Evolutionary conservation across 768 basidiomycete species (phyloP).

Genomic region (Coprinellus micaceus): DNA sequence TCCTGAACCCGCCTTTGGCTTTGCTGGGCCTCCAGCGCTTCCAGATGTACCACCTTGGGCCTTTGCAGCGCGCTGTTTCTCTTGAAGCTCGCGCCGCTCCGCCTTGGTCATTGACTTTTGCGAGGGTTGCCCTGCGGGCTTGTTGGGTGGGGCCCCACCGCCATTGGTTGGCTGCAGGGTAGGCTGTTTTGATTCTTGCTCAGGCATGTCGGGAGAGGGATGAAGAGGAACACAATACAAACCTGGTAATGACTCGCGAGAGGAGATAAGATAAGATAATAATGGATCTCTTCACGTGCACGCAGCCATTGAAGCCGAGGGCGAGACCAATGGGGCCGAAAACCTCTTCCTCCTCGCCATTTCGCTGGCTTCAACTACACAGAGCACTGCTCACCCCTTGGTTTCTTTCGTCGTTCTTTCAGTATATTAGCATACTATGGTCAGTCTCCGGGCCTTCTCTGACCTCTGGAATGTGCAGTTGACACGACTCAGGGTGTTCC

Average conservation of each 20-base stretch:
- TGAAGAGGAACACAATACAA: not conserved
- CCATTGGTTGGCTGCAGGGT: conserved; percentile 16
- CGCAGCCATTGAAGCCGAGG: not conserved
- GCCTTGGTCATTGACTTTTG: conserved; percentile 80
- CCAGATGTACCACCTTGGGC: conserved; percentile 16
- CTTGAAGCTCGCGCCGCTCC: conserved; percentile 75
- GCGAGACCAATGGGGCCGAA: not conserved
- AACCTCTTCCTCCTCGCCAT: not conserved
- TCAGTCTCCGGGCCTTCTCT: no score
- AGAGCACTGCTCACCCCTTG: not conserved
- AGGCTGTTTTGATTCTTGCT: conserved; percentile 26
- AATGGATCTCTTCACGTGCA: not conserved
- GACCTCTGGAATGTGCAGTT: no score
- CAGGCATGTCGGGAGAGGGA: conserved; percentile 26
- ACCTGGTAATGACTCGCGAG: not conserved
- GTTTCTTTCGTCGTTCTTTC: not conserved
- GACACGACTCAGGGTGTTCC: conserved; percentile 81
- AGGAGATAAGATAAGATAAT: not conserved
- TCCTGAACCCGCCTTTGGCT: conserved; percentile 17
- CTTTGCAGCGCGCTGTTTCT: conserved; percentile 60
- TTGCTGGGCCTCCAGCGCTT: conserved; percentile 13
- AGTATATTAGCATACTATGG: not conserved
- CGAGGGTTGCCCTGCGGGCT: conserved; percentile 35
- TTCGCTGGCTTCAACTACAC: not conserved
- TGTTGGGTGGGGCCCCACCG: conserved; percentile 6